Evolutionary conservation across 2,329 filamentous ascomycete genomes (phyloP), one percentile per base, ranked within the genome.

Genomic region (Verticillium albo-atrum): DNA sequence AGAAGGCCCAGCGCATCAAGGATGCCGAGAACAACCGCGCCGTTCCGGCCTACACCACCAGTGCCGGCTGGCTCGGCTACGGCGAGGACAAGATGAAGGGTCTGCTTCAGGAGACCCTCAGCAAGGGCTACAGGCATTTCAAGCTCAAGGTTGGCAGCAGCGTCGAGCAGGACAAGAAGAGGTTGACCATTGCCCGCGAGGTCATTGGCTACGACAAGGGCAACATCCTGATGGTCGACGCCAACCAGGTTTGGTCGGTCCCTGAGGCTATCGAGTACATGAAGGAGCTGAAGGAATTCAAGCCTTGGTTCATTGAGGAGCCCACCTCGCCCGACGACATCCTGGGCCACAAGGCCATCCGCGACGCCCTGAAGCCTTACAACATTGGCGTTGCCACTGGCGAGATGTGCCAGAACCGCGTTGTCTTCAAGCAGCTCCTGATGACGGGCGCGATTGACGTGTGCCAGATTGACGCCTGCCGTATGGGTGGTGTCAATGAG

Each of bases 281-380:
- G 91, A 83, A 88, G 70, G 75, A 91, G 70, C 86, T 97, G 54
- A 84, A 84, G 59, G 87, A 92, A 67, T 96, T 92, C 79, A 89
- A 90, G 80, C 90, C 90, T 28, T 95, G 91, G 90, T 96, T 96
- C 78, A 96, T 97, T 71, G 92, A 96, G 78, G 92, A 97, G 81
- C 92, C 92, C 2, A 97, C 92, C 15, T 91, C 88, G 25, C 92
- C 92, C 14, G 92, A 96, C 70, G 92, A 97, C 72, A 87, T 96
- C 60, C 86, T 95, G 58, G 92, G 92, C 60, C 92, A 97, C 82
- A 91, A 90, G 70, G 89, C 90, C 3, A 87, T 96, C 68, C 87
- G 90, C 56, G 89, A 94, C 62, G 92, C 92, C 4, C 86, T 97
- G 12, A 82, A 83, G 67, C 87, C 89, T 0, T 80, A 86, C 70